Evolutionary conservation across 352 stramenopile genomes (phyloP), one percentile per base, ranked within the genome.

Genomic region (Phytophthora constricta): DNA sequence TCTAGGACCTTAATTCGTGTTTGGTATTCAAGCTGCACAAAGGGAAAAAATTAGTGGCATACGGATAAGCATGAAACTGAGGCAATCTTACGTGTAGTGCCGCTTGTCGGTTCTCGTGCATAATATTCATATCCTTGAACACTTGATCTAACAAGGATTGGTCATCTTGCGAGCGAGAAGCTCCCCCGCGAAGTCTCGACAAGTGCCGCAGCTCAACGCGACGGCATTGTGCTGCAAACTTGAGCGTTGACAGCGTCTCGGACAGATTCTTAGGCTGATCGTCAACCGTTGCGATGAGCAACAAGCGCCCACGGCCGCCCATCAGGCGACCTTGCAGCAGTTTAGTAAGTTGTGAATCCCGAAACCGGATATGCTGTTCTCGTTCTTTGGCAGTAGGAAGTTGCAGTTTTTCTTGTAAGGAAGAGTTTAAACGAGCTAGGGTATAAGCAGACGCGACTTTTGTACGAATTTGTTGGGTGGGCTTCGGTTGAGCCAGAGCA

Each of bases 271-370:
- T 60, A 0, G 74, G 48, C 23, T 76, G 77, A 48, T 87, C 77
- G 27, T 91, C 82, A 25, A 91, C 72, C 17, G 85, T 91, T 25
- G 82, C 82, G 45, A 93, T 85, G 16, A 93, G 52, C 7, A 93
- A 43, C 10, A 90, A 62, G 0, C 67, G 70, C n/a, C 79, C 77
- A 7, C 69, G 69, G 33, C 70, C 79, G 5, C 69, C 65, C 59
- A 87, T 65, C 13, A 90, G 77, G 20, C 80, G 62, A 4, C 75
- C 68, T 60, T 91, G 79, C 11, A 93, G 46, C 14, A 91, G 61
- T 58, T 93, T 93, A 4, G 85, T 93, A 10, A 93, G 61, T 49
- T 91, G 80, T 1, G 82, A 93, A 56, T 91, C 85, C n/a, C 82
- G 79, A 45, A 89, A 93, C 19, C 79, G 80, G 25, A 88, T 84